phyloP scores from a whole-genome alignment of 106 monocot species.

The Alisma plantagoaquatica region DNA sequence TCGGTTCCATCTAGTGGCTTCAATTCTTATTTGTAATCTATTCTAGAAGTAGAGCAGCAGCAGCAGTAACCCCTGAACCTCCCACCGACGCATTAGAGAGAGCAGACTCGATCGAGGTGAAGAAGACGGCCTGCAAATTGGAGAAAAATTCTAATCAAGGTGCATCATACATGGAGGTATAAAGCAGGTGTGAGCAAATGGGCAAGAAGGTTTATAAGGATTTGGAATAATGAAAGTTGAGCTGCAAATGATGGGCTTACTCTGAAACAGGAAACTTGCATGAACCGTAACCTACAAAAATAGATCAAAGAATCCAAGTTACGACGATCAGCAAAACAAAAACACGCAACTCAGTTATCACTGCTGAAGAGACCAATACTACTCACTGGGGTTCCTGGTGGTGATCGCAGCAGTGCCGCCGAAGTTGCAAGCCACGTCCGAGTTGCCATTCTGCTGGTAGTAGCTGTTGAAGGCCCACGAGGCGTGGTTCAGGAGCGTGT shows the following conservation, averaged over 20 bases:
- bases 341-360: neutral
- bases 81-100: constrained; percentile 1
- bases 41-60: constrained; percentile 15
- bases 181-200: neutral
- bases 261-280: constrained; percentile 20
- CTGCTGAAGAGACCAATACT: neutral
- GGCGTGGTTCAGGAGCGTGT: constrained; percentile 67
- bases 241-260: neutral
- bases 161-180: neutral
- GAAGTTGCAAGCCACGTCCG: constrained; percentile 88
- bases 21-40: no score
- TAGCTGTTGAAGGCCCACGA: constrained; percentile 94
- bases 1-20: no score
- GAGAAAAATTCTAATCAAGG: neutral
- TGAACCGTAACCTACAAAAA: constrained; percentile 16
- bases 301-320: neutral
- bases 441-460: constrained; percentile 97
- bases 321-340: neutral
- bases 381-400: constrained; percentile 62
- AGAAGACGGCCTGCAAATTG: neutral
- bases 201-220: neutral
- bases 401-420: constrained; percentile 64
- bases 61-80: neutral
- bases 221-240: neutral
- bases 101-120: neutral